Base-by-base conservation (phyloP, 2,329 filamentous ascomycete species). In the Torrubiellomyces zombiae region DNA sequence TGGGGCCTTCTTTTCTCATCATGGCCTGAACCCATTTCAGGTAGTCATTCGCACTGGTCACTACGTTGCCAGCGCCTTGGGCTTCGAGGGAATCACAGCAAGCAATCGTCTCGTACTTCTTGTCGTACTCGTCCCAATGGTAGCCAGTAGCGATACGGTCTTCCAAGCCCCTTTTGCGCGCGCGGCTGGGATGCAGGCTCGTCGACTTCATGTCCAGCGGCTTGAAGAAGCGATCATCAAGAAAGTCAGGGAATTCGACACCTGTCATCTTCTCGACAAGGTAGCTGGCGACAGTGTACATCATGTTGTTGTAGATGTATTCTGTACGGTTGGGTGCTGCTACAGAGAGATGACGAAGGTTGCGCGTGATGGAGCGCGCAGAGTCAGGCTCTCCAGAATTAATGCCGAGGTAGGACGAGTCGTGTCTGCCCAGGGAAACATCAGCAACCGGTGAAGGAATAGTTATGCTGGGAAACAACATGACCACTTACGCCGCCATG, bases 61-160 rank as follows among this genome's bases (percentile, higher is more conserved):
- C 25, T 5, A 48, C 28, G 1, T 38, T 44, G 3, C 44, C 43
- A 0, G 45, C 44, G 1, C 44, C 45, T 22, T 48, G 38, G 2
- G 32, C 39, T 24, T 48, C 45, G 1, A 37, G 38, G 4, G 30
- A 32, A 13, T 42, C 26, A 2, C 15, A 24, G 10, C 22, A 23
- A 13, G 27, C n/a, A 15, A 33, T 21, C 4, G 13, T 16, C 9
- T 18, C 9, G 20, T 33, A 35, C 8, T 27, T n/a, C 2, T 22
- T 11, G 3, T 14, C n/a, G 9, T 23, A 20, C 6, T 29, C 25
- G 8, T 35, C 30, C 37, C 38, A 39, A n/a, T 16, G 23, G 21
- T 39, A 29, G 5, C 37, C 38, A 3, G 20, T 24, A 9, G 32
- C 30, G 10, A 45, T 32, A 4, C 33, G 34, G 12, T 34, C 32